phyloP scores from a whole-genome alignment of 2,329 filamentous ascomycete species.

The Ascochyta koolunga region DNA sequence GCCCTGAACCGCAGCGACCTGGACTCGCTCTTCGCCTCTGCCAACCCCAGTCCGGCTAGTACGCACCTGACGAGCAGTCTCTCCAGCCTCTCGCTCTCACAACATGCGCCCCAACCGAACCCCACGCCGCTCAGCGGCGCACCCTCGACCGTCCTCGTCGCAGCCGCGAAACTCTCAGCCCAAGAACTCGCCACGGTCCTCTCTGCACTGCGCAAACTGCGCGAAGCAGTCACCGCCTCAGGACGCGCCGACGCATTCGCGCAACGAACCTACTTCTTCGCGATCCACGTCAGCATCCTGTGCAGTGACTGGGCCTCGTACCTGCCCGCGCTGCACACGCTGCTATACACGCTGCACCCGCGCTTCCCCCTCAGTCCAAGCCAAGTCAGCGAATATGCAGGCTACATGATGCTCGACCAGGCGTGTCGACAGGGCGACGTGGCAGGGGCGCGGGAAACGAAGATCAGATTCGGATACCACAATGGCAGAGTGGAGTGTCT shows the following conservation, averaged over 20 bases:
- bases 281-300: constrained; percentile 81
- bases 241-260: constrained; percentile 80
- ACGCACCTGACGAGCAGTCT: constrained; percentile 14
- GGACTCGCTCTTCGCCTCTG: constrained; percentile 71
- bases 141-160: constrained; percentile 30
- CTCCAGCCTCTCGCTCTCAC: constrained; percentile 25
- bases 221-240: constrained; percentile 85
- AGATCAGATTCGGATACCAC: constrained; percentile 64
- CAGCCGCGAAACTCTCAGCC: constrained; percentile 37
- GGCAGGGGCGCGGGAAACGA: constrained; percentile 72
- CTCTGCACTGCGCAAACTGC: constrained; percentile 85
- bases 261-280: constrained; percentile 89
- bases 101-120: constrained; percentile 22
- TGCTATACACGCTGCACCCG: constrained; percentile 75
- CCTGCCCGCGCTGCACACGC: constrained; percentile 80
- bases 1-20: constrained; percentile 76
- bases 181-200: constrained; percentile 75
- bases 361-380: constrained; percentile 72
- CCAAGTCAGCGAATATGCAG: constrained; percentile 77
- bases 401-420: constrained; percentile 84
- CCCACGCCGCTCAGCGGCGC: constrained; percentile 9
- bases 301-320: constrained; percentile 86
- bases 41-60: constrained; percentile 53
- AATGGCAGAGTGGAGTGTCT: constrained; percentile 73
- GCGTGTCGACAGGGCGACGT: constrained; percentile 83